These are phyloP conservation scores for Aspergillus heteromorphus DNA, from an alignment of 495 filamentous ascomycete genomes.

Conservation along the genomic window DNA sequence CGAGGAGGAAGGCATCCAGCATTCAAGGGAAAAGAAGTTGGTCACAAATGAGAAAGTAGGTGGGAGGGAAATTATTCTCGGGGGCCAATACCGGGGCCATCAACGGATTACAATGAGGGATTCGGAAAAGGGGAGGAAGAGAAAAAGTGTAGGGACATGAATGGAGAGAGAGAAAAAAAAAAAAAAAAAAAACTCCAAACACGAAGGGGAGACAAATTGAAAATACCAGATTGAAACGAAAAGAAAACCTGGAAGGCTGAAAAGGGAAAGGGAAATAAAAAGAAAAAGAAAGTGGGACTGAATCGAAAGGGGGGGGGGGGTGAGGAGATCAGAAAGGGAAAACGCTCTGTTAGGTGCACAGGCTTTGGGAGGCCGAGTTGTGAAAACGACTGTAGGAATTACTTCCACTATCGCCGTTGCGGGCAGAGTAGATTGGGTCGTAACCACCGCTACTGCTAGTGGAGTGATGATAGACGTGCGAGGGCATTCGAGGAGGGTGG, in stretches of 20 bases:
- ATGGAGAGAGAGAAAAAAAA: constrained; percentile 9
- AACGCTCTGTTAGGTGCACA: constrained; percentile 26
- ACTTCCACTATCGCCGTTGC: constrained; percentile 7
- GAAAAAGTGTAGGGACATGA: neutral
- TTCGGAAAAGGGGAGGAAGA: neutral
- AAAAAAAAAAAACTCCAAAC: constrained; percentile 10
- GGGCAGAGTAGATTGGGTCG: constrained; percentile 32
- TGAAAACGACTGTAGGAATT: constrained; percentile 28
- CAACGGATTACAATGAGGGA: neutral
- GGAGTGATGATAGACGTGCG: constrained; percentile 17
- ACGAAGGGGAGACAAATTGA: constrained; percentile 7
- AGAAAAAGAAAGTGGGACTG: constrained; percentile 6
- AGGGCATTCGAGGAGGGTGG: constrained; percentile 12
- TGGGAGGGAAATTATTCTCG: constrained; percentile 3
- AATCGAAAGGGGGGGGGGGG: neutral
- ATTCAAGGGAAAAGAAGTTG: neutral
- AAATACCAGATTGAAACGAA: constrained; percentile 9
- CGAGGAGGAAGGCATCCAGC: neutral
- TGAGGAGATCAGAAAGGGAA: neutral
- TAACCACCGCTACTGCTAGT: constrained; percentile 24
- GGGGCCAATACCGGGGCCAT: neutral
- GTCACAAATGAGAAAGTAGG: neutral
- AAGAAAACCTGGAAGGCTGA: constrained; percentile 2
- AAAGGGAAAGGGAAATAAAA: constrained; percentile 1
- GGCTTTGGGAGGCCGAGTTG: constrained; percentile 28